These are phyloP conservation scores for Camelina laxa DNA, from an alignment of 345 rosid genomes.

Conservation along the genomic window DNA sequence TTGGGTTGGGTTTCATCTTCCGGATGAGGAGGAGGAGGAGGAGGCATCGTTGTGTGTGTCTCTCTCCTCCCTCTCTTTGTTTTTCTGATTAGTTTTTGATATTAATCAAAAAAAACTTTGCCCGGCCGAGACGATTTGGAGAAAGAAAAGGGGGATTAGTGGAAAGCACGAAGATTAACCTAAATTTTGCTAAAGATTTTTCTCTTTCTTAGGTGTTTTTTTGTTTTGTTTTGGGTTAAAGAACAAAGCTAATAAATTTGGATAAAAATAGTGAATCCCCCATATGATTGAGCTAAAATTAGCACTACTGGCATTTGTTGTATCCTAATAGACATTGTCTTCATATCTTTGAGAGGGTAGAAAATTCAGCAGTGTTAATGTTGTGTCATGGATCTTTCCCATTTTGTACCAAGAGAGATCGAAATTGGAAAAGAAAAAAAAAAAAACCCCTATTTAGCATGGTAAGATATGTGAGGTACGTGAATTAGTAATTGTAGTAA, in stretches of 20 bases:
- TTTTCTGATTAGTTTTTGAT: not conserved
- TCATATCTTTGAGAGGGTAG: not conserved
- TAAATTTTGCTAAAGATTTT: not conserved
- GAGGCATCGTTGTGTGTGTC: slow-evolving; percentile 35
- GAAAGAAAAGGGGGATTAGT: slow-evolving; percentile 28
- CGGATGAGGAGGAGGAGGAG: slow-evolving; percentile 47
- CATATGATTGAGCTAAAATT: slow-evolving; percentile 38
- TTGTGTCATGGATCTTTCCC: slow-evolving; percentile 1
- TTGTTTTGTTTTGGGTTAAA: slow-evolving; percentile 2
- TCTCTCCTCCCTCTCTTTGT: slow-evolving; percentile 1
- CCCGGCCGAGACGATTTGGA: slow-evolving; percentile 15
- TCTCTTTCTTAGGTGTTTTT: slow-evolving; percentile 3
- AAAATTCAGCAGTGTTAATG: not conserved
- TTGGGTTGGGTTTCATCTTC: slow-evolving; percentile 40
- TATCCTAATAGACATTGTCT: not conserved
- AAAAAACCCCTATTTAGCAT: not conserved
- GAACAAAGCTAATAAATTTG: slow-evolving; percentile 22
- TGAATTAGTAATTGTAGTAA: slow-evolving; percentile 3
- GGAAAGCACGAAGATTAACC: slow-evolving; percentile 35
- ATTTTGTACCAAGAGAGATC: not conserved
- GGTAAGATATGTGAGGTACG: not conserved
- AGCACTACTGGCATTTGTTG: slow-evolving; percentile 4
- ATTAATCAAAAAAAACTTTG: not conserved
- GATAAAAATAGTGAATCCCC: slow-evolving; percentile 42
- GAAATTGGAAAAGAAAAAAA: not conserved